Evolutionary conservation across 495 filamentous ascomycete genomes (phyloP).

Genomic region (Xanthoparmelia taractica): DNA sequence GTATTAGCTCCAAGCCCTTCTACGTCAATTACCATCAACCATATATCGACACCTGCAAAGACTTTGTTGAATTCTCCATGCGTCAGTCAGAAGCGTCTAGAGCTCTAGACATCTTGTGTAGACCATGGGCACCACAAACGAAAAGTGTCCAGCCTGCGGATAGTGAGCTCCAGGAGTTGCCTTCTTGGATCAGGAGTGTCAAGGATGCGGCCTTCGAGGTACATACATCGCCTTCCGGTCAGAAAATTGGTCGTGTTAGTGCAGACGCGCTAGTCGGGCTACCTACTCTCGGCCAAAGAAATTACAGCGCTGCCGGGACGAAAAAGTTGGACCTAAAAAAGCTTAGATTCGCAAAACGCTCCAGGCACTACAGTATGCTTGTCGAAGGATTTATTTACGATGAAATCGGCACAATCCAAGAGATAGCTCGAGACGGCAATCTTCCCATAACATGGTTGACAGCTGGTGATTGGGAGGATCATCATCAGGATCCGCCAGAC

Average conservation of each 20-base stretch:
- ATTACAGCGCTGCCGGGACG: slow-evolving; percentile 24
- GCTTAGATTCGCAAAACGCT: slow-evolving; percentile 30
- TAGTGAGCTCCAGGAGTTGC: background rate
- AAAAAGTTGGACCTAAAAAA: slow-evolving; percentile 26
- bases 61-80: slow-evolving; percentile 24
- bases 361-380: slow-evolving; percentile 33
- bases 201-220: background rate
- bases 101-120: slow-evolving; percentile 29
- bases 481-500: slow-evolving; percentile 27
- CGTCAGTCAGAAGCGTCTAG: slow-evolving; percentile 7
- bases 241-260: slow-evolving; percentile 28
- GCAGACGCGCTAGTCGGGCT: slow-evolving; percentile 37
- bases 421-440: slow-evolving; percentile 20
- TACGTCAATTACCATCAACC: slow-evolving; percentile 31
- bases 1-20: background rate
- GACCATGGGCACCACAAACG: slow-evolving; percentile 27
- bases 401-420: slow-evolving; percentile 22
- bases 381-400: slow-evolving; percentile 34
- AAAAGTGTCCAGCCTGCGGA: too few species aligned
- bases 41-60: slow-evolving; percentile 30
- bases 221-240: background rate
- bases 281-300: slow-evolving; percentile 18
- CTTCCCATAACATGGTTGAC: slow-evolving; percentile 26
- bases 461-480: slow-evolving; percentile 22
- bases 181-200: background rate